phyloP scores from a whole-genome alignment of 441 rosid species.

The Erysimum cheiri region DNA sequence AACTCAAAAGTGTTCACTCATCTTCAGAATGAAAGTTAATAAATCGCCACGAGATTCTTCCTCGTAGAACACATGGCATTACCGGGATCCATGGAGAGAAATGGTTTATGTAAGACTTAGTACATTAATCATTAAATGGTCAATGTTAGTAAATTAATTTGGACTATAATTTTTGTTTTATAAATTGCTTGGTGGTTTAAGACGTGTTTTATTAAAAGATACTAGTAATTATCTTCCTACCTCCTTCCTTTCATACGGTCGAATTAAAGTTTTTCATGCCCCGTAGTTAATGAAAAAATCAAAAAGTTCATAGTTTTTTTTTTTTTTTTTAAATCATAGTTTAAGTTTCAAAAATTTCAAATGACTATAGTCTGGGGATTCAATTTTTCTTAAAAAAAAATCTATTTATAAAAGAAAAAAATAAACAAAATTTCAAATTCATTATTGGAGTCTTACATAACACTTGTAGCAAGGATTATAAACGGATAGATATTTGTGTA shows the following conservation, averaged over 20 bases:
- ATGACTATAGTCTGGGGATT: neutral
- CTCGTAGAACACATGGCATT: constrained; percentile 26
- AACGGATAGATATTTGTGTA: too few relatives aligned
- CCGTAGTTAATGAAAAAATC: neutral
- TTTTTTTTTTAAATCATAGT: too few relatives aligned
- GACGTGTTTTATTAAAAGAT: neutral
- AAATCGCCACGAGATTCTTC: neutral
- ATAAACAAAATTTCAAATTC: too few relatives aligned
- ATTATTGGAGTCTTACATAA: neutral
- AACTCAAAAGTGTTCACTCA: neutral
- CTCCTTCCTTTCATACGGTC: neutral
- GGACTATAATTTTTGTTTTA: neutral
- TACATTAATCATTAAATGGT: constrained; percentile 6
- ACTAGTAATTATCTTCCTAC: too few relatives aligned
- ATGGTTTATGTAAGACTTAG: neutral
- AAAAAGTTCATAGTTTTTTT: neutral
- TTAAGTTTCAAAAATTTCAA: neutral
- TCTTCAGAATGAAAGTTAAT: neutral
- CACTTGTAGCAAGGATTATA: too few relatives aligned
- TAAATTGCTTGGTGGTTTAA: neutral
- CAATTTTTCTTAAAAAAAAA: neutral
- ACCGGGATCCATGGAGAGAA: constrained; percentile 8
- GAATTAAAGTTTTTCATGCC: neutral
- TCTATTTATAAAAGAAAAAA: too few relatives aligned
- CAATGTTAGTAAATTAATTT: neutral